These are phyloP conservation scores for Colletotrichum endophyticum DNA, from an alignment of 2,329 filamentous ascomycete species.

Conservation along the genomic window DNA sequence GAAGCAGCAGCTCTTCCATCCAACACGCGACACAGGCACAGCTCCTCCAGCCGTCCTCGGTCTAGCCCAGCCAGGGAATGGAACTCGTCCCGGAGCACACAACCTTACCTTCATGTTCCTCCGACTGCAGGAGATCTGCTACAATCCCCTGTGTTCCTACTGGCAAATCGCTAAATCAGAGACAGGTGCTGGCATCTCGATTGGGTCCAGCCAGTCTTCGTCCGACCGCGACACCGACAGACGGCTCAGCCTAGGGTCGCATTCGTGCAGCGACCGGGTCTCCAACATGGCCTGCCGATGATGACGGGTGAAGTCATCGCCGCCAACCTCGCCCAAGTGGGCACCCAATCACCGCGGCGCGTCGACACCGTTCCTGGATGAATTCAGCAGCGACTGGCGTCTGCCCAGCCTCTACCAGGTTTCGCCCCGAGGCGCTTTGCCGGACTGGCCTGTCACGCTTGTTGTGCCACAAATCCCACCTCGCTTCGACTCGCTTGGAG, in stretches of 20 bases:
- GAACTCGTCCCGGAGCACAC: not conserved
- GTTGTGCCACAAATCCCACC: not conserved
- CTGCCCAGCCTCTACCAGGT: slow-evolving; percentile 6
- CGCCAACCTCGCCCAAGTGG: not conserved
- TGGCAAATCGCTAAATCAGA: not conserved
- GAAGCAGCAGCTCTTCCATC: not conserved
- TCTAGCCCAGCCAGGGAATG: not conserved
- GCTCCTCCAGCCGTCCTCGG: not conserved
- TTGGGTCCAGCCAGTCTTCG: not conserved
- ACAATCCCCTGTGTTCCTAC: not conserved
- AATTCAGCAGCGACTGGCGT: slow-evolving; percentile 7
- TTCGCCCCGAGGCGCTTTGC: slow-evolving; percentile 1
- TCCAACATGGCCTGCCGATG: slow-evolving; percentile 11
- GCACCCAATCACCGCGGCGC: slow-evolving; percentile 10
- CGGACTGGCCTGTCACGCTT: not conserved
- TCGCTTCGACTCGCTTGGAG: not conserved
- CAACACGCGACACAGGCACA: not conserved
- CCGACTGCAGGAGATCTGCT: not conserved
- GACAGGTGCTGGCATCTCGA: not conserved
- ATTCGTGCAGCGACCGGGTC: not conserved
- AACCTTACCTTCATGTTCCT: not conserved
- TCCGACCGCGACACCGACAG: not conserved
- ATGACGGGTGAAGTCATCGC: slow-evolving; percentile 23
- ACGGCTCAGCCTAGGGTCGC: not conserved
- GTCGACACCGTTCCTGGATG: slow-evolving; percentile 12